A percentile compares a stretch with the other conserved stretches of the same genome.
These are phyloP conservation scores for Ensete glaucum DNA, from an alignment of 176 grass and related monocot species.

Conservation along the genomic window DNA sequence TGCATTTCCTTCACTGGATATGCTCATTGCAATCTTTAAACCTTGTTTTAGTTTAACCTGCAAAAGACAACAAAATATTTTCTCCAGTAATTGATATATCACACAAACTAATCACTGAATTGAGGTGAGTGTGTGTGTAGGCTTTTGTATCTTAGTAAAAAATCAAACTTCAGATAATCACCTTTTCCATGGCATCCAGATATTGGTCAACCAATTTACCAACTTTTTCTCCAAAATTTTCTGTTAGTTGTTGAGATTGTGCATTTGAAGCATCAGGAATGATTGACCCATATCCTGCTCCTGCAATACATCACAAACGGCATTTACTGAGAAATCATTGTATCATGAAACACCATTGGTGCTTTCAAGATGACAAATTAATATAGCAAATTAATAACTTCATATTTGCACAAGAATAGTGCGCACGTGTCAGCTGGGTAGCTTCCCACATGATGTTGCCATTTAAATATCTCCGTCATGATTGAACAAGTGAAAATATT, in stretches of 20 bases:
- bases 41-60: conserved; percentile 97
- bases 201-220: conserved; percentile 77
- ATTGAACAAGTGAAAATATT: too few relatives aligned
- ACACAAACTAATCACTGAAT: not conserved
- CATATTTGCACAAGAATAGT: too few relatives aligned
- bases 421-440: too few relatives aligned
- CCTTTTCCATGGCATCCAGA: conserved; percentile 91
- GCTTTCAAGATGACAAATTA: too few relatives aligned
- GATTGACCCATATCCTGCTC: conserved; percentile 60
- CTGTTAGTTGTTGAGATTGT: conserved; percentile 47
- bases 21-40: conserved; percentile 68
- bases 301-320: conserved; percentile 33
- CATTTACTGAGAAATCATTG: not conserved
- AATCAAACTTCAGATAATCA: conserved; percentile 17
- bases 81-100: not conserved
- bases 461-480: too few relatives aligned
- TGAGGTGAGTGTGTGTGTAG: not conserved
- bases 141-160: not conserved
- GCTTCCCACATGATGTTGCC: too few relatives aligned
- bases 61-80: conserved; percentile 12
- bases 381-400: too few relatives aligned
- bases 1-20: conserved; percentile 84
- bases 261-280: conserved; percentile 58
- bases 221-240: conserved; percentile 47
- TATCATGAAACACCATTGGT: too few relatives aligned